A percentile compares a stretch with the other conserved stretches of the same genome.
Conservation (phyloP, 2,329 filamentous ascomycete species). For the Alternaria triticina region DNA sequence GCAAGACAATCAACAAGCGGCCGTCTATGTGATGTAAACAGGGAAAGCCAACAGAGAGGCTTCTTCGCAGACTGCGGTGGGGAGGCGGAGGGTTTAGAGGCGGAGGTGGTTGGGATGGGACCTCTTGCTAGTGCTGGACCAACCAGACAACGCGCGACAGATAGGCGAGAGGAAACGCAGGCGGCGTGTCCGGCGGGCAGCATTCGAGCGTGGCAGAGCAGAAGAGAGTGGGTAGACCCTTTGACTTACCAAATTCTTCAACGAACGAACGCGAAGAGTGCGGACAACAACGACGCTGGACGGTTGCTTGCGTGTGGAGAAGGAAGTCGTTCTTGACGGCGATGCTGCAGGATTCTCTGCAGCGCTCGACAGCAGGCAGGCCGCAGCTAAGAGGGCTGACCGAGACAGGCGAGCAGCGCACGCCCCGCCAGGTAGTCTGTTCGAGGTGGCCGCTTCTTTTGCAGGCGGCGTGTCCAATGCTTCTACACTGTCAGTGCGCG, state of each 20-base stretch:
- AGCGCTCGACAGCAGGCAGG: constrained; percentile 47
- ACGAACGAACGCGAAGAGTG: constrained; percentile 28
- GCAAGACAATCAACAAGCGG: constrained; percentile 16
- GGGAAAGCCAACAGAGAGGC: constrained; percentile 29
- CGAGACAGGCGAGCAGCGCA: constrained; percentile 47
- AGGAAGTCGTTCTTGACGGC: constrained; percentile 42
- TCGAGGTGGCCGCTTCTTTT: constrained; percentile 29
- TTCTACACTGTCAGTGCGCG: constrained; percentile 35
- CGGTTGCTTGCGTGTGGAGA: constrained; percentile 28
- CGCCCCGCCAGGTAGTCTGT: constrained; percentile 41
- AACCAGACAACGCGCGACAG: constrained; percentile 37
- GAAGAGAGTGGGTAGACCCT: background rate
- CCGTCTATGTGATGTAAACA: constrained; percentile 31
- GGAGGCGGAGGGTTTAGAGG: constrained; percentile 48
- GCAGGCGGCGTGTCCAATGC: constrained; percentile 34
- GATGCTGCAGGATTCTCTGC: constrained; percentile 48
- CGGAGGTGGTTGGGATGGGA: constrained; percentile 52
- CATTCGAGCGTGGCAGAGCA: constrained; percentile 2
- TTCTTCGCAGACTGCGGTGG: constrained; percentile 39
- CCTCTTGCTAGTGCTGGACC: constrained; percentile 47
- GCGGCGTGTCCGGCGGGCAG: constrained; percentile 15
- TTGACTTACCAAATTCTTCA: constrained; percentile 33
- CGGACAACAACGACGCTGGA: constrained; percentile 17
- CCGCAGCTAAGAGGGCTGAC: constrained; percentile 51
- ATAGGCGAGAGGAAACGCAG: constrained; percentile 49